Percentiles rank a stretch among this genome's conserved stretches.
These are phyloP conservation scores for Leptographium flavum DNA, from an alignment of 2,329 filamentous ascomycete species.

Conservation along the genomic window DNA sequence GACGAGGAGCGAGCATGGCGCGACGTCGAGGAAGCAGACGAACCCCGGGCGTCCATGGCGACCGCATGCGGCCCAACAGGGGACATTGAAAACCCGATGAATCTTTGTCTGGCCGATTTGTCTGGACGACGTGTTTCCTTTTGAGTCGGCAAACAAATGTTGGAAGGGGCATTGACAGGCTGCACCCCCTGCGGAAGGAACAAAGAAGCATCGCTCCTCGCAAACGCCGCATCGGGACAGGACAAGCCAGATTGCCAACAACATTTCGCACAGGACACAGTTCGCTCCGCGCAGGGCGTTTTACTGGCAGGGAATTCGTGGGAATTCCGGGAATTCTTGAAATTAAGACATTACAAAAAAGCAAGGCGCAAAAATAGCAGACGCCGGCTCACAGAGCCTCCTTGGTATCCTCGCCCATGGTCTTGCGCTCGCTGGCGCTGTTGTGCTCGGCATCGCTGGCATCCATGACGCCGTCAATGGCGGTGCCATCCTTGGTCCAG, in stretches of 20 bases:
- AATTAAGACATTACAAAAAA: too few species aligned
- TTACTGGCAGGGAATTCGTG: neutral
- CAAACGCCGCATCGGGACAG: too few species aligned
- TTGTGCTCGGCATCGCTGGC: constrained; percentile 8
- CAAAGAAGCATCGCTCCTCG: neutral
- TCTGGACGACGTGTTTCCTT: neutral
- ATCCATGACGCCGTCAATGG: constrained; percentile 11
- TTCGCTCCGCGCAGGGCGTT: neutral
- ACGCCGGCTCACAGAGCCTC: neutral
- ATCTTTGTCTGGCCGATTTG: neutral
- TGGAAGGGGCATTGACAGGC: too few species aligned
- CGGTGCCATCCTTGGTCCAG: constrained; percentile 17
- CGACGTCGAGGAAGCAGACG: too few species aligned
- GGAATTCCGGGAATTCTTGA: too few species aligned
- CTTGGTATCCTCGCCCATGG: constrained; percentile 4
- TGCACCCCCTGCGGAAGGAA: too few species aligned
- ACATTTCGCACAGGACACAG: too few species aligned
- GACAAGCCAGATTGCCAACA: too few species aligned
- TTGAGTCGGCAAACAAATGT: neutral
- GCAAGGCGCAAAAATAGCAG: neutral
- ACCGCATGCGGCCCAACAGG: neutral
- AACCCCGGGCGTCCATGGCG: too few species aligned
- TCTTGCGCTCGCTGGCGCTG: constrained; percentile 1
- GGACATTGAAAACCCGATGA: too few species aligned
- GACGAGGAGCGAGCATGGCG: too few species aligned